Conservation (phyloP, 2,329 filamentous ascomycete species). For the Trichoderma pleuroti region DNA sequence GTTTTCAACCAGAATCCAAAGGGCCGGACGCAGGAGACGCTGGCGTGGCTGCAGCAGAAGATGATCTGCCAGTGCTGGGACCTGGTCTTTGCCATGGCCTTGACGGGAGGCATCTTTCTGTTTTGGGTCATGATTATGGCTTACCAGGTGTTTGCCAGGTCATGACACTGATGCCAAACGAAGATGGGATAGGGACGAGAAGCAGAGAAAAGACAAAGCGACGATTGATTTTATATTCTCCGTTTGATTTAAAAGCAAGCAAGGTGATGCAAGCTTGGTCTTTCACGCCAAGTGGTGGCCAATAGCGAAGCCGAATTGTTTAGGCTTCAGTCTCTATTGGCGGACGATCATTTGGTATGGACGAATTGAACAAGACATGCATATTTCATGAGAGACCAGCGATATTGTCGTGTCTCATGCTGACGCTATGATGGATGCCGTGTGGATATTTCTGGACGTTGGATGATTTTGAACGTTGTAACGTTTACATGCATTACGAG, state of each 20-base stretch:
- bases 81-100: slow-evolving; percentile 59
- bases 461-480: neutral
- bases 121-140: slow-evolving; percentile 69
- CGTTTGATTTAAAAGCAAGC: neutral
- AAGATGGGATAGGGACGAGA: neutral
- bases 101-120: slow-evolving; percentile 58
- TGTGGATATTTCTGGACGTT: neutral
- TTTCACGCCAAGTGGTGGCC: neutral
- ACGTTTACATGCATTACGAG: slow-evolving; percentile 15
- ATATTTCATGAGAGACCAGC: neutral
- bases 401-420: neutral
- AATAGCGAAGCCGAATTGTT: neutral
- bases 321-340: neutral
- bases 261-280: neutral
- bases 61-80: slow-evolving; percentile 65
- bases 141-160: slow-evolving; percentile 57
- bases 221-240: neutral
- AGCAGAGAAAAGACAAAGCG: neutral
- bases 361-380: neutral
- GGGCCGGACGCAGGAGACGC: slow-evolving; percentile 51
- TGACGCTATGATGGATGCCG: neutral
- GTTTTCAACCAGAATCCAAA: slow-evolving; percentile 51
- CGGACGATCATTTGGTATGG: neutral
- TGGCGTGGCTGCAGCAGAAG: slow-evolving; percentile 62
- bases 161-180: slow-evolving; percentile 24